These are phyloP conservation scores for Nasturtium officinale DNA, from an alignment of 345 rosid genomes.

Conservation along the genomic window DNA sequence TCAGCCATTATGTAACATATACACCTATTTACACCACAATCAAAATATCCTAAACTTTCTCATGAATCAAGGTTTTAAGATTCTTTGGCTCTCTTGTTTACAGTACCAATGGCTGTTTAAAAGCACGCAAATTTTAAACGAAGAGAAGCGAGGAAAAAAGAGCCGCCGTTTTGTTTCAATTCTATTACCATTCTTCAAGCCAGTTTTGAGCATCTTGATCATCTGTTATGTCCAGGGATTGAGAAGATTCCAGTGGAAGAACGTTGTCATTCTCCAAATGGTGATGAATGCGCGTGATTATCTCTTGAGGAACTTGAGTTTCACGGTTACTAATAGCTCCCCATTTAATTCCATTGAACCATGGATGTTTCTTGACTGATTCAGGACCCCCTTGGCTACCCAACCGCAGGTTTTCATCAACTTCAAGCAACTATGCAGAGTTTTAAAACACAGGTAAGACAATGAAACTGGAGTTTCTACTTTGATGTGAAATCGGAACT, in stretches of 20 bases:
- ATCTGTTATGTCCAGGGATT: slow-evolving; percentile 51
- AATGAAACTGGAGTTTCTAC: slow-evolving; percentile 2
- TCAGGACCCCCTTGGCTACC: slow-evolving; percentile 69
- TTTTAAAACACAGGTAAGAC: slow-evolving; percentile 5
- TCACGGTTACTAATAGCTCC: slow-evolving; percentile 52
- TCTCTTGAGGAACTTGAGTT: slow-evolving; percentile 63
- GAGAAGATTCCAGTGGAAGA: slow-evolving; percentile 44
- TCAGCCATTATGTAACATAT: slow-evolving; percentile 35
- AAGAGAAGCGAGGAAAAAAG: not conserved
- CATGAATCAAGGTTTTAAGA: slow-evolving; percentile 29
- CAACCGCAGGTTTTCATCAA: slow-evolving; percentile 66
- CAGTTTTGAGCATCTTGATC: slow-evolving; percentile 62
- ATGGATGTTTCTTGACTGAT: slow-evolving; percentile 68
- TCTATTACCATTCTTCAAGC: slow-evolving; percentile 78
- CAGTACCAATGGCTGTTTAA: slow-evolving; percentile 29
- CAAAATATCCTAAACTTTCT: slow-evolving; percentile 30
- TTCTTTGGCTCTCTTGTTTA: slow-evolving; percentile 29
- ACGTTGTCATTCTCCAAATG: slow-evolving; percentile 48
- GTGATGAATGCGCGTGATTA: slow-evolving; percentile 56
- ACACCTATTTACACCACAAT: slow-evolving; percentile 33
- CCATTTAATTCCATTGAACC: slow-evolving; percentile 76
- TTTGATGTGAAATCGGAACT: not conserved
- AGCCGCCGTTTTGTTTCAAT: slow-evolving; percentile 7
- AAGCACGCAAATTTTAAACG: slow-evolving; percentile 18
- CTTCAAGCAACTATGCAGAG: slow-evolving; percentile 68